Evolutionary conservation across 1,139 yeast species (phyloP).

Genomic region (Pichia terricola): DNA sequence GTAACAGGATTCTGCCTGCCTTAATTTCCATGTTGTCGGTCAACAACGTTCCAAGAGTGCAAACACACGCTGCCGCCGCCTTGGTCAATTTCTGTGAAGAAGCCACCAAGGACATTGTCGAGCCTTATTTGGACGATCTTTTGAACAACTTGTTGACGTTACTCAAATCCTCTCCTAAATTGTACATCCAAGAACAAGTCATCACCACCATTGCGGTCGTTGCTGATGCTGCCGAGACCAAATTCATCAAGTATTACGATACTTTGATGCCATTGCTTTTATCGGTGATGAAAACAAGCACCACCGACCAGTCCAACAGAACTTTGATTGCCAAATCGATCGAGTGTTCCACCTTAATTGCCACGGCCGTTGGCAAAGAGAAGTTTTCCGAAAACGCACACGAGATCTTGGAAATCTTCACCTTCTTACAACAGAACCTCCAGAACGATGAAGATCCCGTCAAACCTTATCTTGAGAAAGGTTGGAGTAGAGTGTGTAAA

Average conservation of each 20-base stretch:
- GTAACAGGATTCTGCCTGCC: conserved; percentile 75
- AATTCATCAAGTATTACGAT: conserved; percentile 85
- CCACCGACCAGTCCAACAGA: conserved; percentile 72
- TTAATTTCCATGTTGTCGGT: conserved; percentile 60
- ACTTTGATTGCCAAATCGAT: conserved; percentile 85
- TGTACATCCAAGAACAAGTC: conserved; percentile 95
- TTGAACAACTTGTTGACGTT: conserved; percentile 65
- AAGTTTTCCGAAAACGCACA: conserved; percentile 70
- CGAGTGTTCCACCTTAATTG: conserved; percentile 91
- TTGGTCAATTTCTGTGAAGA: conserved; percentile 90
- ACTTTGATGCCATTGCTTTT: conserved; percentile 87
- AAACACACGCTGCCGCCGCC: conserved; percentile 98
- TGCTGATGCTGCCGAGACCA: conserved; percentile 94
- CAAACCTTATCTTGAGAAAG: conserved; percentile 78
- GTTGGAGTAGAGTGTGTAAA: conserved; percentile 92
- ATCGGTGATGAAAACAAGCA: conserved; percentile 60
- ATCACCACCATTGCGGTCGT: conserved; percentile 93
- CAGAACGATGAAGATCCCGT: conserved; percentile 70
- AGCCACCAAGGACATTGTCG: conserved; percentile 77
- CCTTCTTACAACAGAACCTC: conserved; percentile 56
- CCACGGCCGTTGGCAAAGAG: conserved; percentile 93
- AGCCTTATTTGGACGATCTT: conserved; percentile 80
- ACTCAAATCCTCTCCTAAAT: conserved; percentile 66
- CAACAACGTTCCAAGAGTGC: conserved; percentile 68
- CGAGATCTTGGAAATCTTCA: conserved; percentile 66